Conservation (phyloP, 116 monocot species). For the Zostera marina region DNA sequence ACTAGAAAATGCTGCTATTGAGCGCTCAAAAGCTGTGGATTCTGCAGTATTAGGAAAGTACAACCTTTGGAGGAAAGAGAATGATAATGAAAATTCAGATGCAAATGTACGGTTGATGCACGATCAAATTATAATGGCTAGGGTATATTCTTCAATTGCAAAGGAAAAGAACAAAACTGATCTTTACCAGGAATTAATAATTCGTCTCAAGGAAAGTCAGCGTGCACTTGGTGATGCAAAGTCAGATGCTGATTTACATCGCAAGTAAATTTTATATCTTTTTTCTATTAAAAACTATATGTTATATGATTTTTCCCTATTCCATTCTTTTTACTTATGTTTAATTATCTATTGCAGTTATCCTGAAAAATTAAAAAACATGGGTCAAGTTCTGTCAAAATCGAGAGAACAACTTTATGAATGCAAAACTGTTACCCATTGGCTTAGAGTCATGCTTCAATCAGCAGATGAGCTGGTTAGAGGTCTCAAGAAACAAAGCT, state of each 20-base stretch:
- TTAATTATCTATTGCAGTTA: constrained; percentile 25
- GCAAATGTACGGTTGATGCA: constrained; percentile 63
- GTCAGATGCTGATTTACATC: constrained; percentile 71
- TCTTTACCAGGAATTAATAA: constrained; percentile 49
- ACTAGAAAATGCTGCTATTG: constrained; percentile 91
- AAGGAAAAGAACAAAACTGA: constrained; percentile 53
- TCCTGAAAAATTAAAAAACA: constrained; percentile 45
- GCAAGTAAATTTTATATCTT: constrained; percentile 19
- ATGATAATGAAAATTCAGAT: constrained; percentile 88
- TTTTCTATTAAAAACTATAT: background rate
- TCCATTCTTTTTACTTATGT: background rate
- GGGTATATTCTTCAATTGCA: constrained; percentile 62
- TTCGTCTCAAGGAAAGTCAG: constrained; percentile 72
- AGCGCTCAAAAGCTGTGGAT: constrained; percentile 82
- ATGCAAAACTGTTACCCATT: constrained; percentile 44
- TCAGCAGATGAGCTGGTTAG: constrained; percentile 70
- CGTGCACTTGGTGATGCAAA: constrained; percentile 67
- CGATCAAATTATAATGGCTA: constrained; percentile 92
- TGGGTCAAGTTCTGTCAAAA: constrained; percentile 65
- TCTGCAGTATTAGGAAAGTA: constrained; percentile 87
- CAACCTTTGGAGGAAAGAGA: constrained; percentile 87
- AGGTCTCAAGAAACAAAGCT: constrained; percentile 67
- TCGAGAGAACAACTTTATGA: constrained; percentile 51
- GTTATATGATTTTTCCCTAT: background rate
- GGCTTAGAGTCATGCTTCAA: constrained; percentile 67